A percentile compares a stretch with the other conserved stretches of the same genome.
Evolutionary conservation across 768 basidiomycete genomes (phyloP).

Genomic region (Phlegmacium glaucopus): DNA sequence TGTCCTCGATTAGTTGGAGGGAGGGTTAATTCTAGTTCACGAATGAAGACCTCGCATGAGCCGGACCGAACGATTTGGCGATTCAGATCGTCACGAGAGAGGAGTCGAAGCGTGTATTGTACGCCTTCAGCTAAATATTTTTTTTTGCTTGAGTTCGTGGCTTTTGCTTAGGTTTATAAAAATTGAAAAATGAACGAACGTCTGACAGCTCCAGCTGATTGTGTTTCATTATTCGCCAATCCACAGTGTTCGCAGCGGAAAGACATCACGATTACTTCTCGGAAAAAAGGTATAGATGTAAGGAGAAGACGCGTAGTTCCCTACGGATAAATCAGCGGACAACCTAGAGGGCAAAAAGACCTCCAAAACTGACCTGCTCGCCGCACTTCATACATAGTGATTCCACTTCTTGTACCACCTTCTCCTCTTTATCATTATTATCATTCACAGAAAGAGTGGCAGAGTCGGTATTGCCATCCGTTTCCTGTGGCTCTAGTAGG

Average conservation of each 20-base stretch:
- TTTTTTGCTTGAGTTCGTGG: too few species aligned
- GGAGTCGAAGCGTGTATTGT: slow-evolving; percentile 76
- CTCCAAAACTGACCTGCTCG: slow-evolving; percentile 73
- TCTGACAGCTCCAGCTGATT: slow-evolving; percentile 83
- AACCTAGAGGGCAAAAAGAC: too few species aligned
- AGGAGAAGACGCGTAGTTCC: slow-evolving; percentile 85
- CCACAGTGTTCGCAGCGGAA: slow-evolving; percentile 97
- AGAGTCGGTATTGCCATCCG: neutral
- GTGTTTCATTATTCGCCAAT: slow-evolving; percentile 86
- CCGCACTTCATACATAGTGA: slow-evolving; percentile 93
- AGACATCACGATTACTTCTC: slow-evolving; percentile 93
- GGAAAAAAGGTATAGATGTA: slow-evolving; percentile 93
- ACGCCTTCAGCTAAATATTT: slow-evolving; percentile 82
- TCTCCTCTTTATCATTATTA: slow-evolving; percentile 52
- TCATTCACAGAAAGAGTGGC: too few species aligned
- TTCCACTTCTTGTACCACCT: slow-evolving; percentile 78
- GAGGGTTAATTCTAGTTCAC: slow-evolving; percentile 88
- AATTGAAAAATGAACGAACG: slow-evolving; percentile 43
- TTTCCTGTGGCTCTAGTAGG: neutral
- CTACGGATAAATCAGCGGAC: slow-evolving; percentile 43
- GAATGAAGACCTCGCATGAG: slow-evolving; percentile 76
- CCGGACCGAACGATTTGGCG: slow-evolving; percentile 92
- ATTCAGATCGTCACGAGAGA: slow-evolving; percentile 74
- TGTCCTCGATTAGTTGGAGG: slow-evolving; percentile 83
- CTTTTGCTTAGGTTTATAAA: too few species aligned